Percentiles rank a stretch among this genome's conserved stretches.
These are phyloP conservation scores for Aspergillus nomiae DNA, from an alignment of 2,329 filamentous ascomycete species.

Conservation along the genomic window DNA sequence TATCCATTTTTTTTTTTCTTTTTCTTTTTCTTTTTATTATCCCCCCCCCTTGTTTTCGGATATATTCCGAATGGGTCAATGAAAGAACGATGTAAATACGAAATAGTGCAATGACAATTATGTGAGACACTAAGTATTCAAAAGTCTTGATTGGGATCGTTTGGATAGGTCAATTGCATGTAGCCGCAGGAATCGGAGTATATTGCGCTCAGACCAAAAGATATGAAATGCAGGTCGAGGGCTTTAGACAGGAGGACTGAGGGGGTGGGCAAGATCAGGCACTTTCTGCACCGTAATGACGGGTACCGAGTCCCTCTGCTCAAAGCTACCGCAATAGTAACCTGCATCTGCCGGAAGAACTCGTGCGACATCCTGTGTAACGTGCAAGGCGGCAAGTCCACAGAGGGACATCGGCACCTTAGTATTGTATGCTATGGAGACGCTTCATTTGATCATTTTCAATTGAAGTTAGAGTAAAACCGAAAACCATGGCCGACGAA, in stretches of 20 bases:
- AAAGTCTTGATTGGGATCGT: background rate
- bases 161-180: background rate
- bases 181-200: background rate
- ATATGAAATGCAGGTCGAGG: background rate
- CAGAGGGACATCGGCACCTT: background rate
- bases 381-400: slow-evolving; percentile 16
- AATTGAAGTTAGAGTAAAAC: background rate
- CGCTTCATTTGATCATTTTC: background rate
- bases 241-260: background rate
- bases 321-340: slow-evolving; percentile 12
- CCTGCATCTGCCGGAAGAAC: slow-evolving; percentile 20
- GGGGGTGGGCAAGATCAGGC: background rate
- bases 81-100: slow-evolving; percentile 27
- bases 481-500: background rate
- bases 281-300: background rate
- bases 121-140: background rate
- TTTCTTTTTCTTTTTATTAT: background rate
- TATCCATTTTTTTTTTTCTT: background rate
- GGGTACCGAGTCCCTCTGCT: background rate
- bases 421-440: background rate
- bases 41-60: background rate
- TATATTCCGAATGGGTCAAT: slow-evolving; percentile 12
- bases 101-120: slow-evolving; percentile 11
- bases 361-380: slow-evolving; percentile 23
- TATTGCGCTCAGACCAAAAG: background rate